Conservation (phyloP, 768 basidiomycete genomes). For the Hysterangium stoloniferum region DNA sequence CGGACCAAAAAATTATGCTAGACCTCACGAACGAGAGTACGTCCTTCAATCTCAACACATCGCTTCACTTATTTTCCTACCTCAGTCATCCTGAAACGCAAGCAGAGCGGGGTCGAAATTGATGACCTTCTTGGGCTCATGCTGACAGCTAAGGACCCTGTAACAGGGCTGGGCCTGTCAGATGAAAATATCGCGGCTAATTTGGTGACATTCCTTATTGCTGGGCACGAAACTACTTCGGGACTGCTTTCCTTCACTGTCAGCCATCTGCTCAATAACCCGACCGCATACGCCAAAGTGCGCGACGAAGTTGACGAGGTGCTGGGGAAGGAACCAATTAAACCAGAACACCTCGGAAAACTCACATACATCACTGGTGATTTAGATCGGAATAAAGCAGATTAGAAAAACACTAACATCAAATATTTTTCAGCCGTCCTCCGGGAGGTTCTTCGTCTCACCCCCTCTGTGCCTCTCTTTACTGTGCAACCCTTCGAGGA, state of each 20-base stretch:
- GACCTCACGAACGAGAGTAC: conserved; percentile 34
- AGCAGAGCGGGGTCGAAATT: conserved; percentile 30
- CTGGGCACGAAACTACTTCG: conserved; percentile 35
- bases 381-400: not conserved
- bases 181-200: conserved; percentile 38
- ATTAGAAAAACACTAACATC: not conserved
- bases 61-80: not conserved
- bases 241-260: conserved; percentile 19
- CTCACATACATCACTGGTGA: conserved; percentile 36
- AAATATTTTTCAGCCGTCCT: conserved; percentile 24
- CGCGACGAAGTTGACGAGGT: conserved; percentile 41
- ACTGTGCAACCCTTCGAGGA: conserved; percentile 29
- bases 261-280: conserved; percentile 38
- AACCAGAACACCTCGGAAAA: conserved; percentile 33
- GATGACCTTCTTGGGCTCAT: conserved; percentile 41
- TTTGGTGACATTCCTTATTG: conserved; percentile 39
- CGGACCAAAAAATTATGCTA: conserved; percentile 34
- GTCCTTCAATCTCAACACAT: too few species aligned
- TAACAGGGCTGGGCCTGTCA: conserved; percentile 34
- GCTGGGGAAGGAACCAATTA: conserved; percentile 30
- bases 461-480: conserved; percentile 31
- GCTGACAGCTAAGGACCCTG: conserved; percentile 36
- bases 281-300: conserved; percentile 36
- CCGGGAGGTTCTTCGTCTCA: conserved; percentile 29
- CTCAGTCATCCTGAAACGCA: conserved; percentile 31